Percentiles rank a stretch among this genome's conserved stretches.
These are phyloP conservation scores for Nothophytophthora sp. DNA, from an alignment of 352 stramenopile genomes.

Conservation along the genomic window DNA sequence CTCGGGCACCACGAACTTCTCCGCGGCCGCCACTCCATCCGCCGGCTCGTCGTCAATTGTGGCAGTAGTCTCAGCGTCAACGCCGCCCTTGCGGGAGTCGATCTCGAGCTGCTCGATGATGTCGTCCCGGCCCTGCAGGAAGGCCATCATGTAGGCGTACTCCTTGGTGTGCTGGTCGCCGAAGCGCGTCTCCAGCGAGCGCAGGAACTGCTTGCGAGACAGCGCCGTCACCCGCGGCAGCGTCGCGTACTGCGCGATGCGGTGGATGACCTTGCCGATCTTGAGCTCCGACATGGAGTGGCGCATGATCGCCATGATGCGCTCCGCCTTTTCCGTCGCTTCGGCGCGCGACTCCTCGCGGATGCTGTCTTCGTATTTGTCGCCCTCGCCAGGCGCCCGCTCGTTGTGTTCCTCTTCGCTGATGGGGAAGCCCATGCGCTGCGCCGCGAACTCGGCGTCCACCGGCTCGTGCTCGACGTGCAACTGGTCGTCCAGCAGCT, in stretches of 20 bases:
- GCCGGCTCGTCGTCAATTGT: neutral
- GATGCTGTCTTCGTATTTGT: conserved; percentile 54
- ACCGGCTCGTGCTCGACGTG: conserved; percentile 23
- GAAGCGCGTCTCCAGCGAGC: conserved; percentile 73
- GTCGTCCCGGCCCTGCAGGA: conserved; percentile 71
- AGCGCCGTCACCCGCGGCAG: conserved; percentile 71
- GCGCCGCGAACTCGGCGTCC: conserved; percentile 71
- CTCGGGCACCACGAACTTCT: conserved; percentile 59
- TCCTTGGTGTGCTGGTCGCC: conserved; percentile 56
- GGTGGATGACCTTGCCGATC: conserved; percentile 82
- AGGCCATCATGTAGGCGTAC: conserved; percentile 71
- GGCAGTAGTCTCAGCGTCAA: too few species aligned
- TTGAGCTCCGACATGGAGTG: conserved; percentile 86
- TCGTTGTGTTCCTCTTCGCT: conserved; percentile 42
- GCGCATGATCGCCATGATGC: conserved; percentile 74
- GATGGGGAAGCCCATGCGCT: conserved; percentile 75
- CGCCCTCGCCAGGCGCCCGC: too few species aligned
- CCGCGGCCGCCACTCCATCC: neutral
- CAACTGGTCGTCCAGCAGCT: conserved; percentile 32
- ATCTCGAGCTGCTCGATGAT: conserved; percentile 68
- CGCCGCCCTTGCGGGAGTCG: conserved; percentile 30
- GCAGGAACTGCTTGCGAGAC: conserved; percentile 79
- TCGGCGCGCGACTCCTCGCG: conserved; percentile 71
- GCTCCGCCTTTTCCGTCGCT: conserved; percentile 72
- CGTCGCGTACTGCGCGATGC: conserved; percentile 79